Conservation (phyloP, 106 monocot genomes). For the Dioscorea dumetorum region DNA sequence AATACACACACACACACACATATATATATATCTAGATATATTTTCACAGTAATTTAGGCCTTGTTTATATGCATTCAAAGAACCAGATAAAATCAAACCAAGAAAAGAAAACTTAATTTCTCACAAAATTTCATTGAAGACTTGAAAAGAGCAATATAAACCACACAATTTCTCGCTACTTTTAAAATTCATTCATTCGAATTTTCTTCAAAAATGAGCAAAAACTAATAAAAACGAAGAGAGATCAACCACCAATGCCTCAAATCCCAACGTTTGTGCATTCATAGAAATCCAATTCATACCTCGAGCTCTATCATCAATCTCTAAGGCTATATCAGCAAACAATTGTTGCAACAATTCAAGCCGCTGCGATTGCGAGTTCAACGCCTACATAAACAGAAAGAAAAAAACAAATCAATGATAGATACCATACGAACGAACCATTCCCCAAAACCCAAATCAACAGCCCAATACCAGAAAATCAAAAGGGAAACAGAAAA, state of each 20-base stretch:
- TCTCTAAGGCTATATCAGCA: conserved; percentile 69
- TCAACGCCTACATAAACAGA: conserved; percentile 39
- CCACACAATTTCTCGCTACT: too few species aligned
- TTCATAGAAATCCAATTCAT: not conserved
- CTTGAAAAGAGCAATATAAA: too few species aligned
- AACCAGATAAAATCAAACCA: too few species aligned
- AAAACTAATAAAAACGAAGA: not conserved
- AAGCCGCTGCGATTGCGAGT: conserved; percentile 35
- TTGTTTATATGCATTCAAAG: too few species aligned
- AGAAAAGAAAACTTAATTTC: too few species aligned
- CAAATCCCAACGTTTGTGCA: too few species aligned
- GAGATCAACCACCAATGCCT: not conserved
- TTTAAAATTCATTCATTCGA: too few species aligned
- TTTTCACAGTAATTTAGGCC: too few species aligned
- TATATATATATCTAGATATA: too few species aligned
- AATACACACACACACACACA: too few species aligned
- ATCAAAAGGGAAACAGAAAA: not conserved
- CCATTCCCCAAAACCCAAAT: not conserved
- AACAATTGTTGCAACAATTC: conserved; percentile 60
- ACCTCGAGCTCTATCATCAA: conserved; percentile 71
- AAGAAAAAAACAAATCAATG: not conserved
- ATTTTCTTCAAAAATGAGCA: too few species aligned
- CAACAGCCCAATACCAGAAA: not conserved
- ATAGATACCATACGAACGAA: not conserved
- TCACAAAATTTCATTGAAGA: too few species aligned